Evolutionary conservation across 2,329 filamentous ascomycete species (phyloP).

Genomic region (Calonectria pseudoreteaudii): DNA sequence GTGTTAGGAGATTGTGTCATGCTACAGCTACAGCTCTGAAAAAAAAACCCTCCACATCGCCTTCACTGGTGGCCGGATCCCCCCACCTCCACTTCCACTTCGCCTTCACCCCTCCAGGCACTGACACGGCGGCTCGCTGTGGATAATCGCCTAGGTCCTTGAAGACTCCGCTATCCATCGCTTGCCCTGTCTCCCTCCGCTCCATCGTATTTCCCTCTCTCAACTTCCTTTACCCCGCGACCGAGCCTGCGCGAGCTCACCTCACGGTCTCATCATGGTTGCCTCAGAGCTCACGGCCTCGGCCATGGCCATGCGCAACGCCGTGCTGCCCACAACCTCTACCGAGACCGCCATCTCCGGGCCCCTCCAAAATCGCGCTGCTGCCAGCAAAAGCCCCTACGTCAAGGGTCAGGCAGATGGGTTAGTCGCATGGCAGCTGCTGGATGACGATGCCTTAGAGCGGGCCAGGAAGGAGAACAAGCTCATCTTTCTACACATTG

Average conservation of each 20-base stretch:
- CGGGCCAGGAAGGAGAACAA: slow-evolving; percentile 86
- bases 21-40: slow-evolving; percentile 10
- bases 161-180: background rate
- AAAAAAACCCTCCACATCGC: slow-evolving; percentile 22
- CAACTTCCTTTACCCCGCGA: background rate
- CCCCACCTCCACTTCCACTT: slow-evolving; percentile 14
- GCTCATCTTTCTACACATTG: slow-evolving; percentile 92
- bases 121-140: slow-evolving; percentile 9
- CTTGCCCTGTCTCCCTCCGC: background rate
- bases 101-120: slow-evolving; percentile 13
- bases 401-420: slow-evolving; percentile 82
- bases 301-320: slow-evolving; percentile 47
- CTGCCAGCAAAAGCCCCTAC: slow-evolving; percentile 61
- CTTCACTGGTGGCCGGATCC: slow-evolving; percentile 6
- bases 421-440: slow-evolving; percentile 91
- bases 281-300: slow-evolving; percentile 53
- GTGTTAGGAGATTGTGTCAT: slow-evolving; percentile 18
- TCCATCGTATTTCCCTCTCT: background rate
- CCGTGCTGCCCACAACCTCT: slow-evolving; percentile 36
- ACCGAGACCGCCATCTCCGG: slow-evolving; percentile 33
- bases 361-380: slow-evolving; percentile 50
- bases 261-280: slow-evolving; percentile 45
- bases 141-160: slow-evolving; percentile 2
- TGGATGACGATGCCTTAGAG: slow-evolving; percentile 80
- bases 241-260: background rate